A percentile compares a stretch with the other conserved stretches of the same genome.
phyloP scores from a whole-genome alignment of 805 yeast species.

The Blastobotrys chiropterorum region DNA sequence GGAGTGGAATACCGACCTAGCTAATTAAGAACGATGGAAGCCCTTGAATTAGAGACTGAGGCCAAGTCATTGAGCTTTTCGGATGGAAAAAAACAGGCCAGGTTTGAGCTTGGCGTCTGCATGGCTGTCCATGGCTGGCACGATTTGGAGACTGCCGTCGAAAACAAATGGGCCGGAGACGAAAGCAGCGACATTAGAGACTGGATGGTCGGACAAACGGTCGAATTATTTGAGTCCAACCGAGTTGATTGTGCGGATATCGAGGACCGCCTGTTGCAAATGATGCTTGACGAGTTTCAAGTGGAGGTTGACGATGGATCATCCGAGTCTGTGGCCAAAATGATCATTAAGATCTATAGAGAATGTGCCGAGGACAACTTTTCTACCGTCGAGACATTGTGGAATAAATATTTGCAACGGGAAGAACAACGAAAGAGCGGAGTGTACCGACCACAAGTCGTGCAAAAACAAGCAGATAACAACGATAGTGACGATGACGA shows the following conservation, averaged over 20 bases:
- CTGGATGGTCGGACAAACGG: constrained; percentile 81
- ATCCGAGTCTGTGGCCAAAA: constrained; percentile 65
- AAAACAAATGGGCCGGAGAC: constrained; percentile 93
- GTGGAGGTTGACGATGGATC: constrained; percentile 84
- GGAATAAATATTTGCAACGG: constrained; percentile 51
- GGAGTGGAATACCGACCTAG: neutral
- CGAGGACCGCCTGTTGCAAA: constrained; percentile 78
- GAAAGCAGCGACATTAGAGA: constrained; percentile 87
- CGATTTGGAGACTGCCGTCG: constrained; percentile 80
- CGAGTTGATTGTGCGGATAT: constrained; percentile 71
- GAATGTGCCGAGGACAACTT: constrained; percentile 54
- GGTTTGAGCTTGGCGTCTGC: constrained; percentile 88
- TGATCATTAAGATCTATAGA: constrained; percentile 58
- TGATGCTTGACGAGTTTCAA: constrained; percentile 95
- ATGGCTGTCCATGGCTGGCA: constrained; percentile 92
- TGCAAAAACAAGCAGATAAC: constrained; percentile 47
- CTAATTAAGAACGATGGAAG: constrained; percentile 1
- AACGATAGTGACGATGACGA: constrained; percentile 43
- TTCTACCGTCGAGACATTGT: constrained; percentile 51
- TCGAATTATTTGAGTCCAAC: constrained; percentile 63
- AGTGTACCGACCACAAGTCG: constrained; percentile 30
- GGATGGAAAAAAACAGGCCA: constrained; percentile 65
- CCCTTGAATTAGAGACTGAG: constrained; percentile 11
- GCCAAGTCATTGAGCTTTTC: constrained; percentile 19
- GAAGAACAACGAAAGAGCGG: constrained; percentile 36